These are phyloP conservation scores for Peniophora sp. DNA, from an alignment of 1,284 basidiomycete species.

Conservation along the genomic window DNA sequence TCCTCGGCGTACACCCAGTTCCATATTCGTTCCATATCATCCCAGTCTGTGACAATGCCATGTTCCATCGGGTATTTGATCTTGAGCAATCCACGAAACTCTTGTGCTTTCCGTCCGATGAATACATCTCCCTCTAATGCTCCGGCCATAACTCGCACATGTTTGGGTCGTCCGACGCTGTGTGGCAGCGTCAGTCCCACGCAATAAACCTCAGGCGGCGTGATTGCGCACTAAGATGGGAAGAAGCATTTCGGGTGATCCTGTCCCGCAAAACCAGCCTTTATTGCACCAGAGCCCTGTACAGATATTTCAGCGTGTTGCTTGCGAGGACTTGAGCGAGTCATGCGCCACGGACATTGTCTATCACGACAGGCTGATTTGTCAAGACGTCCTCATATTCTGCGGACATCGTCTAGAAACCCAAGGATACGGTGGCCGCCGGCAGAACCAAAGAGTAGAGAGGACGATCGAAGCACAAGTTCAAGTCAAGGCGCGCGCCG, in stretches of 20 bases:
- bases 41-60: conserved; percentile 93
- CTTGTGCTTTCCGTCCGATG: conserved; percentile 90
- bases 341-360: conserved; percentile 63
- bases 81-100: conserved; percentile 88
- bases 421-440: conserved; percentile 5
- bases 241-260: conserved; percentile 99
- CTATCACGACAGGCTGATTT: conserved; percentile 92
- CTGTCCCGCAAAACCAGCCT: conserved; percentile 95
- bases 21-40: conserved; percentile 99
- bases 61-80: conserved; percentile 99
- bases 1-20: conserved; percentile 95
- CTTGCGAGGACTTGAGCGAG: neutral
- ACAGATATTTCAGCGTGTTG: conserved; percentile 3
- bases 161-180: conserved; percentile 93
- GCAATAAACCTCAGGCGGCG: neutral
- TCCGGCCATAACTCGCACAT: conserved; percentile 94
- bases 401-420: conserved; percentile 49
- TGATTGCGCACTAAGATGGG: conserved; percentile 82
- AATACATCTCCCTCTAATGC: conserved; percentile 90
- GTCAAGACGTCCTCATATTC: conserved; percentile 88
- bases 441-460: neutral
- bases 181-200: neutral
- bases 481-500: neutral
- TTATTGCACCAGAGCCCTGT: conserved; percentile 96
- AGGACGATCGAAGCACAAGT: neutral